phyloP scores from a whole-genome alignment of 2,329 filamentous ascomycete species.

The Pseudocercospora fijiensis region DNA sequence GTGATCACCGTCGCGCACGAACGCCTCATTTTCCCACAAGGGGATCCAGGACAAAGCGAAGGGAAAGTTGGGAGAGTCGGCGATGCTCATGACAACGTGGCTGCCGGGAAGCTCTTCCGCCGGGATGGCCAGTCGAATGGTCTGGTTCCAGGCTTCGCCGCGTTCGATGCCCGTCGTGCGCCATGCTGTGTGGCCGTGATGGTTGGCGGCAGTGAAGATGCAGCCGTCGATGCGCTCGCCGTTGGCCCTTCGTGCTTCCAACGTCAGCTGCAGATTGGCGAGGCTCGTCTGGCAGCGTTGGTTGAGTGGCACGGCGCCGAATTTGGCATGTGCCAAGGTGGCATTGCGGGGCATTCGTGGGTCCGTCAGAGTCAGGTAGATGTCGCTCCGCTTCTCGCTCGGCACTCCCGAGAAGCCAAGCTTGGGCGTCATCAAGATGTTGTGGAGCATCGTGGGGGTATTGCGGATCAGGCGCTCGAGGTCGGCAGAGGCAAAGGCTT shows the following conservation, averaged over 20 bases:
- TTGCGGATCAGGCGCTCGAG: slow-evolving; percentile 77
- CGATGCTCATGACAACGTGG: slow-evolving; percentile 86
- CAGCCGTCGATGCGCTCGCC: slow-evolving; percentile 85
- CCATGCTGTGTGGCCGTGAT: slow-evolving; percentile 77
- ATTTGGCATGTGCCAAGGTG: slow-evolving; percentile 67
- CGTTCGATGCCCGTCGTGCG: slow-evolving; percentile 77
- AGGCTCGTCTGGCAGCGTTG: slow-evolving; percentile 58
- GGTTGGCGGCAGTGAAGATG: slow-evolving; percentile 83
- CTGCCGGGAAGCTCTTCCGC: slow-evolving; percentile 76
- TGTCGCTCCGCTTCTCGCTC: slow-evolving; percentile 84
- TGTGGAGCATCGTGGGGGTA: slow-evolving; percentile 83
- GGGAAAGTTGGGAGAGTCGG: slow-evolving; percentile 80
- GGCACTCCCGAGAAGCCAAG: slow-evolving; percentile 94
- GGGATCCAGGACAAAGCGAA: slow-evolving; percentile 93
- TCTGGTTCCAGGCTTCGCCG: slow-evolving; percentile 84
- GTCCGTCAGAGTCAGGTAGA: slow-evolving; percentile 83
- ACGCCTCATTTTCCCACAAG: slow-evolving; percentile 87
- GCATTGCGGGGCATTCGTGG: slow-evolving; percentile 71
- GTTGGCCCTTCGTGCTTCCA: slow-evolving; percentile 77
- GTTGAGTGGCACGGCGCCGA: slow-evolving; percentile 74
- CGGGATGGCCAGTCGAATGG: slow-evolving; percentile 74
- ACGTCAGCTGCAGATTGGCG: slow-evolving; percentile 77
- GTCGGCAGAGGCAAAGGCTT: slow-evolving; percentile 73
- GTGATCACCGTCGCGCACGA: slow-evolving; percentile 81
- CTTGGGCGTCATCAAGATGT: slow-evolving; percentile 76